phyloP scores from a whole-genome alignment of 805 yeast species.

The Kuraishia borneana region DNA sequence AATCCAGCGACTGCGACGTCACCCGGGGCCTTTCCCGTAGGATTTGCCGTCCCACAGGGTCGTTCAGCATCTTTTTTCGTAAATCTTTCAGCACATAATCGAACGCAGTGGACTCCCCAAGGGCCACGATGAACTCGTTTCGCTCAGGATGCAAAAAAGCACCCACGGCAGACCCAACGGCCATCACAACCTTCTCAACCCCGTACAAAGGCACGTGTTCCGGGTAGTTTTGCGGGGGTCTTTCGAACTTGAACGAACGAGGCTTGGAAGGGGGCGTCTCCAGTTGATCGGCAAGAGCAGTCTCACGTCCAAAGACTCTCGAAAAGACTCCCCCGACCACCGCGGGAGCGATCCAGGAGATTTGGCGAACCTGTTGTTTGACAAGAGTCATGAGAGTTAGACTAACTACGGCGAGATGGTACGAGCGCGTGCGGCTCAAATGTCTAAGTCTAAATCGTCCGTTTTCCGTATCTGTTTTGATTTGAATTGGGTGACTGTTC shows the following conservation, averaged over 20 bases:
- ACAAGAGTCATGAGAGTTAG: no score
- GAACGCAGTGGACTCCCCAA: slow-evolving; percentile 87
- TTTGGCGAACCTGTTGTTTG: background rate
- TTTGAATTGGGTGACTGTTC: slow-evolving; percentile 21
- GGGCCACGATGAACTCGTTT: slow-evolving; percentile 64
- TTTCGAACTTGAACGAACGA: slow-evolving; percentile 19
- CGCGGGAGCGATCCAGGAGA: background rate
- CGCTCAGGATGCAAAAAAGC: slow-evolving; percentile 69
- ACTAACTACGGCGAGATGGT: no score
- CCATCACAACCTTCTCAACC: slow-evolving; percentile 53
- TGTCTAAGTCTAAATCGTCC: no score
- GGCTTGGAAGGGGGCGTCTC: slow-evolving; percentile 16
- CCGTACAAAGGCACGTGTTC: slow-evolving; percentile 69
- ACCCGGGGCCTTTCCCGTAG: slow-evolving; percentile 75
- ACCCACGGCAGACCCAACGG: slow-evolving; percentile 66
- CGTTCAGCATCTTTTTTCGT: slow-evolving; percentile 64
- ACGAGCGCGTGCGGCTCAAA: no score
- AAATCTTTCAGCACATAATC: slow-evolving; percentile 51
- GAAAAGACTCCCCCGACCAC: background rate
- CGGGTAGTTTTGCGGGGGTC: slow-evolving; percentile 42
- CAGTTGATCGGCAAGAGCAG: slow-evolving; percentile 49
- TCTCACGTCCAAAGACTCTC: slow-evolving; percentile 24
- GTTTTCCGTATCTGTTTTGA: slow-evolving; percentile 10
- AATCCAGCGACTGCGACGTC: slow-evolving; percentile 57
- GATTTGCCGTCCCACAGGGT: slow-evolving; percentile 66